Evolutionary conservation across 106 monocot genomes (phyloP).

Genomic region (Narthecium ossifragum): DNA sequence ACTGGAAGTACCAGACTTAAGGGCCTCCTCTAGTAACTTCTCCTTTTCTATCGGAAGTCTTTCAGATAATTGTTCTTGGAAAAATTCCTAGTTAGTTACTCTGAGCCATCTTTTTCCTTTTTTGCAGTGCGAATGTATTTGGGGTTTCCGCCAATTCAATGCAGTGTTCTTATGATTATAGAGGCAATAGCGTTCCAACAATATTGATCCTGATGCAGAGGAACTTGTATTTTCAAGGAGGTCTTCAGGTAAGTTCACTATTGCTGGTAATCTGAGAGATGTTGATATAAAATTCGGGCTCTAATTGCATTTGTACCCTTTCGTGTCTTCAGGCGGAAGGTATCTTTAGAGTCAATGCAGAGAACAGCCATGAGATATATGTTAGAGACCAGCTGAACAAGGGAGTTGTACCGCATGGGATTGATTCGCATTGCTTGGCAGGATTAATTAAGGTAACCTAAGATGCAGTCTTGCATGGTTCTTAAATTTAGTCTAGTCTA

Average conservation of each 20-base stretch:
- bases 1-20: too few species aligned
- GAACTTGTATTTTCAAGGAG: constrained; percentile 35
- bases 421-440: constrained; percentile 47
- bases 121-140: constrained; percentile 44
- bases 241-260: constrained; percentile 31
- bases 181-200: constrained; percentile 53
- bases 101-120: too few species aligned
- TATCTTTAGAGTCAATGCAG: constrained; percentile 52
- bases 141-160: constrained; percentile 56
- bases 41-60: too few species aligned
- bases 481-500: too few species aligned
- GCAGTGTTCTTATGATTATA: constrained; percentile 49
- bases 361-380: constrained; percentile 29
- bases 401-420: constrained; percentile 31
- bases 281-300: background rate
- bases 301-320: background rate
- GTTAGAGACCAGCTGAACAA: constrained; percentile 36
- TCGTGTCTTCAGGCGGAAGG: constrained; percentile 32
- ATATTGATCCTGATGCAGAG: constrained; percentile 53
- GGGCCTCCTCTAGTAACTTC: too few species aligned
- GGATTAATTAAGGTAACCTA: constrained; percentile 46
- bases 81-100: too few species aligned
- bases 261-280: background rate
- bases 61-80: too few species aligned
- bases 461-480: too few species aligned